Evolutionary conservation across 2,329 filamentous ascomycete genomes (phyloP), one percentile per base, ranked within the genome.

Genomic region (Paramyrothecium roridum): DNA sequence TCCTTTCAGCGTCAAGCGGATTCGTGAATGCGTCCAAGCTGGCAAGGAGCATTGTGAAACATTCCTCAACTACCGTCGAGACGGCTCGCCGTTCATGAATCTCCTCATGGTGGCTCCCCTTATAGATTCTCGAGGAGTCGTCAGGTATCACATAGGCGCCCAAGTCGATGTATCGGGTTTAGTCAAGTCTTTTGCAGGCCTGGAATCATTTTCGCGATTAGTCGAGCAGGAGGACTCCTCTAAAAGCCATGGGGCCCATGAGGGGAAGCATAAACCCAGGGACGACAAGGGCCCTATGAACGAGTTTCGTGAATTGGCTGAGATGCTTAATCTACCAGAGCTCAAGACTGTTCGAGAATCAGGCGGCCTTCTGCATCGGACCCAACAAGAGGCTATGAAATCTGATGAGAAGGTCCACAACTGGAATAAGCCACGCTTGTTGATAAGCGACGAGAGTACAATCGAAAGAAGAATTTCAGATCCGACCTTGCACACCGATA

Each of bases 21-120:
- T 93, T 12, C 77, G 81, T 33, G 81, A 87, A 45, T 85, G 84
- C 26, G 72, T 88, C 12, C 69, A 76, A 8, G 80, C 78, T 1
- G 86, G 87, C n/a, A 80, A 83, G 61, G 89, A 92, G 63, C 83
- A 87, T 59, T 88, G 81, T 53, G 90, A 93, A 63, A 83, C 90
- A 0, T 85, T 93, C 54, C 72, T 93, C 40, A 93, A 93, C 68
- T 93, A 90, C 64, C 82, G 88, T 33, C 83, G 88, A n/a, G 88
- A 91, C 62, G 88, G 88, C 0, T 88, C 86, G 1, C 87, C 87
- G 0, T 91, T 91, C 65, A 87, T 91, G 80, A 92, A 91, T 58
- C 76, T 92, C 2, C 76, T 91, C 22, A 89, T 90, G 84, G 81
- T 84, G n/a, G 85, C 88, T 1, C 88, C 88, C 0, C 73, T 91